Evolutionary conservation across 169 alveolate genomes (phyloP).

Genomic region (Miamiensis avidus): DNA sequence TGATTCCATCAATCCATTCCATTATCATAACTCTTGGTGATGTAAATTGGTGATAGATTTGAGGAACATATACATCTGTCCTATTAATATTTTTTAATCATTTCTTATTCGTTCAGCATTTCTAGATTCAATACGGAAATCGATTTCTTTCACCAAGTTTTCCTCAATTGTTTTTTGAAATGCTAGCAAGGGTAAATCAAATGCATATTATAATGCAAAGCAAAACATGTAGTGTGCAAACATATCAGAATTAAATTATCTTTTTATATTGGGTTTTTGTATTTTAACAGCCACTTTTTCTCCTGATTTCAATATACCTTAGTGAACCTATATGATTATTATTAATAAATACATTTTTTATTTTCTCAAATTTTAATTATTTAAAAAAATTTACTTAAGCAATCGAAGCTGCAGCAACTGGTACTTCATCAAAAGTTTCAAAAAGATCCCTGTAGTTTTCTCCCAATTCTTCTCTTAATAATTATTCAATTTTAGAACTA

Average conservation of each 20-base stretch:
- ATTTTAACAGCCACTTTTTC: constrained; percentile 45
- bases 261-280: constrained; percentile 41
- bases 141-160: constrained; percentile 39
- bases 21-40: constrained; percentile 64
- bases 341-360: no score
- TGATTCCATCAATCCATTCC: constrained; percentile 77
- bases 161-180: constrained; percentile 38
- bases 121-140: constrained; percentile 34
- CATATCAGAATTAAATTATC: constrained; percentile 41
- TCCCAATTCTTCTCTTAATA: constrained; percentile 33
- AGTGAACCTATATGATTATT: constrained; percentile 21
- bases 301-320: constrained; percentile 27
- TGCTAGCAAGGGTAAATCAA: constrained; percentile 37
- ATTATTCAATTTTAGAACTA: constrained; percentile 8
- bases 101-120: constrained; percentile 30
- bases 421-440: constrained; percentile 21
- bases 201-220: constrained; percentile 28
- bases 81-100: constrained; percentile 19
- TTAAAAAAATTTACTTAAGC: constrained; percentile 26
- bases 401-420: constrained; percentile 44
- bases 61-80: constrained; percentile 62
- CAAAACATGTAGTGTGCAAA: constrained; percentile 38
- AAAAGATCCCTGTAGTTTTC: constrained; percentile 26
- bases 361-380: no score
- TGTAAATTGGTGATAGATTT: constrained; percentile 50